Evolutionary conservation across 371 early-diverging fungal species (phyloP), one percentile per base, ranked within the genome.

Genomic region (Mortierella sp.): DNA sequence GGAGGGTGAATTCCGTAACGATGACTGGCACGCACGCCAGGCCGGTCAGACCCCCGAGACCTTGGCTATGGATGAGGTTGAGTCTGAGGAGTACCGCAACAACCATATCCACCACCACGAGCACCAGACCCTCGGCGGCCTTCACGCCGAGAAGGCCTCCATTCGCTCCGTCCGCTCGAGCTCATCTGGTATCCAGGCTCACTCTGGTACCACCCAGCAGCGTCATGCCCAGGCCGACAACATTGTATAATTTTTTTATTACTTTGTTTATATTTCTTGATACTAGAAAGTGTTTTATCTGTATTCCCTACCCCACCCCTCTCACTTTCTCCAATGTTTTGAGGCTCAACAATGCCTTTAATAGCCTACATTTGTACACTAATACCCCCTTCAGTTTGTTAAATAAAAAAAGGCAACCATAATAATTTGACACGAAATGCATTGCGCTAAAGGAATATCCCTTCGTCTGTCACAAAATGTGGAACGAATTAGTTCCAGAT

Each of bases 1-100:
- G 81, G 94, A 94, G 72, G 90, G 91, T 2, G 82, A 83, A 19
- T 94, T 91, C 84, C 86, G 86, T 34, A 84, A 86, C 57, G 79
- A 70, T 8, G 80, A 64, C 24, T 86, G 86, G 85, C 41, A 55
- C 4, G 60, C 63, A 6, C 68, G 69, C 24, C 56, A 59, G 53
- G 6, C 15, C 3, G 64, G 69, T 7, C 17, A 59, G 43, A 43
- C 34, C 26, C 21, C 56, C 19, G 67, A 73, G 19, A 49, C 62
- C 15, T 23, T 57, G 7, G 31, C 55, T 3, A 73, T 73, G 73
- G 64, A 67, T 30, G 73, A 67, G 58, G 48, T 72, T 17, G 62
- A 66, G 19, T 24, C 44, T 23, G 44, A 49, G 31, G 65, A 64
- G 27, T 64, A 60, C 65, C 39, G 21, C 27, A n/a, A 55, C 26